Evolutionary conservation across 768 basidiomycete genomes (phyloP), one percentile per base, ranked within the genome.

Genomic region (Russula griseocarnosa): DNA sequence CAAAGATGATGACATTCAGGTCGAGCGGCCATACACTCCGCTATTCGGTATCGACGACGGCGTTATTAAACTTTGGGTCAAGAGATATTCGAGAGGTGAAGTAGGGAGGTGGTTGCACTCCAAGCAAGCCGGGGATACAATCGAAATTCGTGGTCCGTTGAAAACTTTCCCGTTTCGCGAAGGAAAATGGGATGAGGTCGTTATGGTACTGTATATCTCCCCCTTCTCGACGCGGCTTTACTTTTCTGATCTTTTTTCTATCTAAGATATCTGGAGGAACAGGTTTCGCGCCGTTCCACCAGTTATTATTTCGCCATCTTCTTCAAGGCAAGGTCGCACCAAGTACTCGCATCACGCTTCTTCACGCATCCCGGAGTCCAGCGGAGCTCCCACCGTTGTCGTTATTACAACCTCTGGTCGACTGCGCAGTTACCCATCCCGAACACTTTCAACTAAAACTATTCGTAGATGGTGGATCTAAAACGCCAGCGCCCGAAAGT

Each of bases 1-100:
- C 71, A 94, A 93, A 71, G 90, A 94, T 71, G 86, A 87, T 66
- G 92, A 92, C 69, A 92, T 94, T 24, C 92, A 93, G 74, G 88
- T 93, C 36, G 92, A 94, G 70, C 76, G 92, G 59, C 86, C 90
- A 14, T 94, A 93, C 71, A 94, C 92, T 5, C 92, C 92, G 5
- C 75, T 94, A 54, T 79, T 85, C 65, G 87, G 91, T 24, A 76
- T 92, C 26, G 86, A 88, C 57, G 75, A 80, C 13, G 90, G 90
- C 0, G 76, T 78, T 52, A 86, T 94, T 78, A 76, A 76, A 42
- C 83, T 94, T 57, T 94, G 92, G 92, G 79, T 94, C 10, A 94
- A 92, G 75, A 83, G 79, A 63, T 92, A 93, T 63, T 79, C 83
- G 0, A 81, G 79, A 54, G 92, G 91, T 44, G 90, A 94, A 76